Evolutionary conservation across 768 basidiomycete species (phyloP), one percentile per base, ranked within the genome.

Genomic region (Guyanaporus albipodus): DNA sequence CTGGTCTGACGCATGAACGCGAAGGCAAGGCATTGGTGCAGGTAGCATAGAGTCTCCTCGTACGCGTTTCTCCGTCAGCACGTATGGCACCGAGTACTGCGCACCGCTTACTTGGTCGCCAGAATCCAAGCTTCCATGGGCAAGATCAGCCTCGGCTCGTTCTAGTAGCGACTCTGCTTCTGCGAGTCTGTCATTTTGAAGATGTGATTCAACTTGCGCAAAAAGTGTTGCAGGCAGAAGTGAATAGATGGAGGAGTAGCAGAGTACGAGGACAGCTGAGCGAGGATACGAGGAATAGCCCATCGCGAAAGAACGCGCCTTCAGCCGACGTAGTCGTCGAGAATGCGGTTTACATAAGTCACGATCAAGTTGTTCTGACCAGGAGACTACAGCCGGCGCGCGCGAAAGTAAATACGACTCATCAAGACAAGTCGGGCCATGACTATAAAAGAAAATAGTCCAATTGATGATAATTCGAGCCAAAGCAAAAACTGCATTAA

Each of bases 1-100:
- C 83, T 72, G 0, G 89, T 91, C 62, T 90, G 87, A 24, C 72
- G 63, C 60, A 94, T 75, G 55, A 84, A 84, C 62, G 83, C 78
- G 60, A 87, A 87, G 14, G 88, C 92, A 43, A 94, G 78, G 27
- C 82, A 80, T 55, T 91, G 87, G 61, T 89, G 88, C 28, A 91
- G 74, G 54, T 89, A 90, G 49, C 77, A 76, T 38, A 92, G 69
- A 56, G 87, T 86, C 27, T 87, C 85, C 10, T 66, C 72, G 76
- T 83, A 31, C 22, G 11, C 11, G 38, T 35, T 33, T n/a, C 45
- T 29, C 50, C 54, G 42, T 53, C 35, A 57, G 51, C 8, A 12
- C n/a, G 18, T 9, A 28, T n/a, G 22, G 22, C 3, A 26, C 9
- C 6, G 23, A 42, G 19, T 6, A 48, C 37, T 7, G 8, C n/a